Base-by-base conservation (phyloP, 768 basidiomycete genomes). In the Ramaria sp. region DNA sequence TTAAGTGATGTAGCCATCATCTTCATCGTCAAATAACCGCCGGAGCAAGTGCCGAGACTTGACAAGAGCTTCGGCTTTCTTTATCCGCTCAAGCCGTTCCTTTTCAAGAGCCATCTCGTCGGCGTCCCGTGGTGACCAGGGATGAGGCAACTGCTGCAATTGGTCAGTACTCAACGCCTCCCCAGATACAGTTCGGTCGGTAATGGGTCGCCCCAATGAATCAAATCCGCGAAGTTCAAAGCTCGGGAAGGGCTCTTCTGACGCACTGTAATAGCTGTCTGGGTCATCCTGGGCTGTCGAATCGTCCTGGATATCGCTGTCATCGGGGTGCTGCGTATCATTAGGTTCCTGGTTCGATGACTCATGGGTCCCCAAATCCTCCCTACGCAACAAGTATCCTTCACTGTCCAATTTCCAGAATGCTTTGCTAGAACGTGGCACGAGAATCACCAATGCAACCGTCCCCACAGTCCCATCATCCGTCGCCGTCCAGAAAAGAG, bases 391-490 rank as follows among this genome's bases (percentile, higher is more conserved):
- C 37, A 53, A 39, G 34, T 53, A 53, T 39, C 51, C 51, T 37
- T 39, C 22, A 7, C 17, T 24, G 37, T 53, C 51, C 31, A 53
- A 37, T 15, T 53, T n/a, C 51, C 51, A 53, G 34, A 37, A 34
- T 17, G 24, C 4, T 43, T 43, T 43, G 9, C 42, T 13, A 9
- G 42, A 9, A n/a, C 42, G 42, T 7, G 42, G 42, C 2, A 43
- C 42, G 24, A 49, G 27, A 33, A 31, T 17, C 6, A 49, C 3
- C 24, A 22, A 43, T 15, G 45, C 53, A 24, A 54, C 53, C 1
- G 43, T 54, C 31, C 53, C 53, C 20, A 54, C 53, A 30, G 31
- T 33, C 4, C 53, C 53, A 42, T 45, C 45, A n/a, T 45, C 41
- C 10, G 34, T 33, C 9, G 41, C 43, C 24, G 53, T 54, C 53